Base-by-base conservation (phyloP, 768 basidiomycete species). In the Mycena kentingensis region DNA sequence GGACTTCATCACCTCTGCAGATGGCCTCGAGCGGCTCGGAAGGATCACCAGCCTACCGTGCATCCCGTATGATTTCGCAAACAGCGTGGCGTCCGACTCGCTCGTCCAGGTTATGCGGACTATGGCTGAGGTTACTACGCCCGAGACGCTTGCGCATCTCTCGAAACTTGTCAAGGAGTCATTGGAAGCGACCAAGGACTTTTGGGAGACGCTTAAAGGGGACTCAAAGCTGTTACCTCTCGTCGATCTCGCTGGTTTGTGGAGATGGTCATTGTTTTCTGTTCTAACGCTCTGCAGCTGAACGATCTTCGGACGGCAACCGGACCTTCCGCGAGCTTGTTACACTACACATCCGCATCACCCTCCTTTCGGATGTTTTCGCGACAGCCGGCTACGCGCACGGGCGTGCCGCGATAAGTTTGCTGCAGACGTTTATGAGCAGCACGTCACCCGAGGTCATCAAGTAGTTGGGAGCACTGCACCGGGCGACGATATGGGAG, bases 101-200 rank as follows among this genome's bases (percentile, higher is more conserved):
- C 79, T 97, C 64, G 87, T 93, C 13, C 88, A 91, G 65, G 88
- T 94, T 43, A 83, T 96, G 70, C 83, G 92, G 11, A 88, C 90
- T 10, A 85, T 98, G 79, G 85, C 87, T 11, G 95, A 98, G 63
- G 86, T 87, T 27, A 81, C 88, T n/a, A 84, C 89, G 0, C 81
- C 75, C 50, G 87, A 88, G 58, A 88, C 91, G 2, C 76, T 95
- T 25, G 70, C 75, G 22, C 82, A 88, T 57, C 76, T 96, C 47
- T 75, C 87, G 15, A 77, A 78, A 53, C 77, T 90, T 19, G 88
- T 93, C 10, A 81, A 82, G 47, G 73, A 76, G 31, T 89, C 89
- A 6, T 72, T 96, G 46, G 73, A 77, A 31, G 81, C 85, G 49
- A 92, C 91, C 1, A 76, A 75, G 54, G 74, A 77, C 18, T 87